Percentiles rank a stretch among this genome's conserved stretches.
These are phyloP conservation scores for Phytophthora sansomeana DNA, from an alignment of 352 stramenopile species.

Conservation along the genomic window DNA sequence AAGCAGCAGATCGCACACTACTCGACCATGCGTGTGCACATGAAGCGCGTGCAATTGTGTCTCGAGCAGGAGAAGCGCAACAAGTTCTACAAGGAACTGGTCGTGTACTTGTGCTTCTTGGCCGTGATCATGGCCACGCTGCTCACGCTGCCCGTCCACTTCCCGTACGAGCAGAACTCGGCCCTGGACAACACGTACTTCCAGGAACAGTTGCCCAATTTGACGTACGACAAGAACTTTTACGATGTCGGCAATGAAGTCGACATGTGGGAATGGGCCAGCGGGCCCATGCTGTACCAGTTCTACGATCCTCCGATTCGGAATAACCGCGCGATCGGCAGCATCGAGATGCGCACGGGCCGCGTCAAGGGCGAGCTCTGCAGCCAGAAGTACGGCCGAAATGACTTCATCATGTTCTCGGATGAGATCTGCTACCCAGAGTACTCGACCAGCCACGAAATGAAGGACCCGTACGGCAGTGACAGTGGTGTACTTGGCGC, in stretches of 20 bases:
- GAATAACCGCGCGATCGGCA: slow-evolving; percentile 71
- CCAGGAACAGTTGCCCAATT: slow-evolving; percentile 70
- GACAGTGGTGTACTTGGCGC: slow-evolving; percentile 35
- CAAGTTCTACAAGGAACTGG: slow-evolving; percentile 83
- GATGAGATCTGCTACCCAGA: slow-evolving; percentile 79
- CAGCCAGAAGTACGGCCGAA: slow-evolving; percentile 43
- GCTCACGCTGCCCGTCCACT: slow-evolving; percentile 73
- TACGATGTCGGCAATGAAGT: slow-evolving; percentile 66
- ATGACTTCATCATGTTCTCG: slow-evolving; percentile 76
- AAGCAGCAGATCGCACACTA: slow-evolving; percentile 72
- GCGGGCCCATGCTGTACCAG: slow-evolving; percentile 69
- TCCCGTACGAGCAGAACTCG: slow-evolving; percentile 79
- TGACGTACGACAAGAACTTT: slow-evolving; percentile 70
- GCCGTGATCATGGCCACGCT: slow-evolving; percentile 67
- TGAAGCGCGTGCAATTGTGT: slow-evolving; percentile 85
- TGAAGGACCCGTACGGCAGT: slow-evolving; percentile 62
- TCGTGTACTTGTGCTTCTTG: slow-evolving; percentile 80
- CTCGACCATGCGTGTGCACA: slow-evolving; percentile 86
- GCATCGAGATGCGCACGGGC: slow-evolving; percentile 67
- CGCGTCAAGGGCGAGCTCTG: slow-evolving; percentile 67
- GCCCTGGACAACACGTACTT: slow-evolving; percentile 68
- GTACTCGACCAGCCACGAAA: slow-evolving; percentile 51
- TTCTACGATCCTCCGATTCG: slow-evolving; percentile 75
- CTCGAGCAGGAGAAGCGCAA: slow-evolving; percentile 86
- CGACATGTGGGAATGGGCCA: slow-evolving; percentile 81